Base-by-base conservation (phyloP, 1,139 yeast genomes). In the Hansenula sp. region DNA sequence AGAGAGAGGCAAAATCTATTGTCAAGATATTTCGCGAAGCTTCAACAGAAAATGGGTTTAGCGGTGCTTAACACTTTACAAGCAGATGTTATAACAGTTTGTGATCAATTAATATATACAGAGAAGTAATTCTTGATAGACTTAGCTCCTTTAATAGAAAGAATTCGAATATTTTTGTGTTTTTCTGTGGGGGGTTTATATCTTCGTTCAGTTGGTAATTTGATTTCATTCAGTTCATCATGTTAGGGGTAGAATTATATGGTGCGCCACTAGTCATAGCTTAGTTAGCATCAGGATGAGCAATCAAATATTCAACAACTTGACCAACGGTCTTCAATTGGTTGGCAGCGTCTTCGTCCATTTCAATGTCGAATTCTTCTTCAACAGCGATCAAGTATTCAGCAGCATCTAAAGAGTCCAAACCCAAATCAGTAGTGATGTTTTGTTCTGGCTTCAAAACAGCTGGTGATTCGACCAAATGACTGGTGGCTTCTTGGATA, bases 341-440 rank as follows among this genome's bases (percentile, higher is more conserved):
- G 60, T 81, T 87, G 42, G 87, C 80, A 48, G 79, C 73, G 47
- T 70, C 69, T 47, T 81, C 88, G 29, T 84, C 84, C 57, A 81
- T 77, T 65, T 81, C 86, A 62, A 81, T 70, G 62, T 81, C 87
- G 55, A 81, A 81, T 65, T 81, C 76, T 67, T 81, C 87, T 67
- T 81, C 87, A 59, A 81, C 77, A 47, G 86, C 85, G 57, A 81
- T 87, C 54, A 81, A 70, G 47, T 84, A 79, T 67, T 81, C 88
- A 45, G 81, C 85, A 44, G 85, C 79, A 57, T 81, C 88, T 52
- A 81, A 72, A 7, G 88, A 81, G 61, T 81, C 88, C 54, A 81
- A 68, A n/a, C 84, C 84, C 60, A 81, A 71, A 59, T 81, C 88
- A 19, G 48, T 45, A 38, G 53, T 49, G 36, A 65, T 60, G 31